Percentiles rank a stretch among this genome's conserved stretches.
phyloP scores from a whole-genome alignment of 2,329 filamentous ascomycete species.

The Tolypocladium ovalisporum region DNA sequence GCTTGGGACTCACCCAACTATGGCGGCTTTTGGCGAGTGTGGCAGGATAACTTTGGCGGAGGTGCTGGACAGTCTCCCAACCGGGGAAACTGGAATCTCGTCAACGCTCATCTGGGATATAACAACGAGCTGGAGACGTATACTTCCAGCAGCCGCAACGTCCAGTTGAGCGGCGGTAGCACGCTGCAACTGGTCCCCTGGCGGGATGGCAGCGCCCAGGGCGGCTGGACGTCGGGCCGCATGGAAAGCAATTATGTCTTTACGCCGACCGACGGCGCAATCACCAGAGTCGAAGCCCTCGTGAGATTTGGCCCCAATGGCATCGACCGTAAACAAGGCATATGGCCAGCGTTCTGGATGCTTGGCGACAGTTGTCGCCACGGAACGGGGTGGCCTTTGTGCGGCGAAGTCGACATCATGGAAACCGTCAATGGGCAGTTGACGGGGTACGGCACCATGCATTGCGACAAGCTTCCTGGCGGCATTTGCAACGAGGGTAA shows the following conservation, averaged over 20 bases:
- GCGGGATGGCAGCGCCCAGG: slow-evolving; percentile 20
- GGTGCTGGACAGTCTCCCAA: slow-evolving; percentile 20
- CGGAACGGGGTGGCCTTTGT: slow-evolving; percentile 38
- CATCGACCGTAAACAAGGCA: slow-evolving; percentile 34
- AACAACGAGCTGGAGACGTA: slow-evolving; percentile 45
- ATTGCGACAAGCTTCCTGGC: slow-evolving; percentile 35
- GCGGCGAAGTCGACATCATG: slow-evolving; percentile 48
- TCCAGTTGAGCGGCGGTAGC: slow-evolving; percentile 37
- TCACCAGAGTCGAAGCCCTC: slow-evolving; percentile 33
- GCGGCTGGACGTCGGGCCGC: slow-evolving; percentile 42
- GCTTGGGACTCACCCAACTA: slow-evolving; percentile 29
- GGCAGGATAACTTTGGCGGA: slow-evolving; percentile 33
- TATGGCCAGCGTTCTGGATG: slow-evolving; percentile 51
- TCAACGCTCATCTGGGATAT: slow-evolving; percentile 27
- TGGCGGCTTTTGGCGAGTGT: slow-evolving; percentile 25
- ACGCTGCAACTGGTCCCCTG: slow-evolving; percentile 41
- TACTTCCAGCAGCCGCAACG: slow-evolving; percentile 30
- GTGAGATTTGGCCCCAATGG: slow-evolving; percentile 35
- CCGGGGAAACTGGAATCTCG: slow-evolving; percentile 28
- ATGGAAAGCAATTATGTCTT: slow-evolving; percentile 38
- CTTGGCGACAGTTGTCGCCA: slow-evolving; percentile 37
- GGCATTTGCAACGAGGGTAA: slow-evolving; percentile 40
- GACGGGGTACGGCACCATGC: slow-evolving; percentile 36
- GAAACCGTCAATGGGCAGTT: slow-evolving; percentile 41
- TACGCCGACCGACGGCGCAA: slow-evolving; percentile 31